These are phyloP conservation scores for Mycosphaerella arachidis DNA, from an alignment of 2,329 filamentous ascomycete genomes.

Conservation along the genomic window DNA sequence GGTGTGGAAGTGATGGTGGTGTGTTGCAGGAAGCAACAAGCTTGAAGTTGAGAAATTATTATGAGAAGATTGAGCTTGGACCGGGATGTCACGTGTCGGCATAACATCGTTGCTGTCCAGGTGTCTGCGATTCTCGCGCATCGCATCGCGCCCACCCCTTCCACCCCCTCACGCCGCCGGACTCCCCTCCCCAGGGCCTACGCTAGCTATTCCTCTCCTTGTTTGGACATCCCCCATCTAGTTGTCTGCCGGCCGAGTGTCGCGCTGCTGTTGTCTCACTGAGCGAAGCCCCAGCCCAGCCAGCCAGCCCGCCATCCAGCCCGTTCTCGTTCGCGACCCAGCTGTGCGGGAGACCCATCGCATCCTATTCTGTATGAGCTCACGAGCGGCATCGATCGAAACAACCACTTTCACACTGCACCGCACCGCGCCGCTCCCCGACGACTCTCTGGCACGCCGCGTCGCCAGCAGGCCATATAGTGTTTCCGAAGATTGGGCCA, in stretches of 20 bases:
- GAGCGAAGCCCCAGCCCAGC: not conserved
- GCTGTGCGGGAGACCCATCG: not conserved
- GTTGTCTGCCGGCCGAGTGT: not conserved
- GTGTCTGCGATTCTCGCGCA: too few relatives aligned
- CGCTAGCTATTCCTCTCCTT: too few relatives aligned
- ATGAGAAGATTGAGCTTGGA: not conserved
- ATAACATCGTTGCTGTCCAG: too few relatives aligned
- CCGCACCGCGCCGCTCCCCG: not conserved
- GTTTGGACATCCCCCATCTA: not conserved
- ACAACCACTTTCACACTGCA: not conserved
- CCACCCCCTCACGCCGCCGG: not conserved
- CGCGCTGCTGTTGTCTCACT: not conserved
- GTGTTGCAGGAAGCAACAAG: not conserved
- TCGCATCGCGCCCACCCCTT: not conserved
- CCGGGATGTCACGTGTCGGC: too few relatives aligned
- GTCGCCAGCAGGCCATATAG: not conserved
- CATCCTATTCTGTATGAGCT: not conserved
- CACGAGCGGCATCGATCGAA: not conserved
- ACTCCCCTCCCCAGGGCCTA: not conserved
- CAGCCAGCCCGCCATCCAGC: not conserved
- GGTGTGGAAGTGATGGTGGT: constrained; percentile 4
- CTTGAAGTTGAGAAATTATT: not conserved
- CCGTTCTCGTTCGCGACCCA: not conserved
- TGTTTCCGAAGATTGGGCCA: not conserved
- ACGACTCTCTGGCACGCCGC: not conserved